phyloP scores from a whole-genome alignment of 352 stramenopile species.

The Phytopythium oedochilum region DNA sequence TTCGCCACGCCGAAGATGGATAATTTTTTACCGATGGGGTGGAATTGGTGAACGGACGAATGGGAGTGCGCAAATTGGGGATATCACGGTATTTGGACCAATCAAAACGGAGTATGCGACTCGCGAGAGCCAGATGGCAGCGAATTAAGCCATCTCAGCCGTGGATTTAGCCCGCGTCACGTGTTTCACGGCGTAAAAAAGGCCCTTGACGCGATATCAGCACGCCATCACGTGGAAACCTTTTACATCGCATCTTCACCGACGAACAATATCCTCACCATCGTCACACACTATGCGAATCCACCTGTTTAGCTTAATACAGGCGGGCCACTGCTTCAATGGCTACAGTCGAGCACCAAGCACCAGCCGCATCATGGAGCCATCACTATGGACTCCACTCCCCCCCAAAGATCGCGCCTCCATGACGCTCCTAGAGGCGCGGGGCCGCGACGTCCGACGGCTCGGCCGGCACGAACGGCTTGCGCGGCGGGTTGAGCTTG shows the following conservation, averaged over 20 bases:
- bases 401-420: no score
- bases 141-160: not conserved
- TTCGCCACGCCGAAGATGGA: not conserved
- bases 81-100: not conserved
- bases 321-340: no score
- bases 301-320: no score
- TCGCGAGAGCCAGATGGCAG: not conserved
- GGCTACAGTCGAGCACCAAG: no score
- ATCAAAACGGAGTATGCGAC: not conserved
- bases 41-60: no score
- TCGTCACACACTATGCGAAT: no score
- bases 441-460: constrained; percentile 45
- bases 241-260: no score
- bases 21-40: no score
- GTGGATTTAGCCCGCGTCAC: not conserved
- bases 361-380: no score
- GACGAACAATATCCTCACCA: no score
- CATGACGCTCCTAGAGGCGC: constrained; percentile 36
- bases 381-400: no score
- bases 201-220: no score
- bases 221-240: not conserved
- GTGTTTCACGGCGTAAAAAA: not conserved
- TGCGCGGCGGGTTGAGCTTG: constrained; percentile 76
- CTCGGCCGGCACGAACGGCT: constrained; percentile 41
- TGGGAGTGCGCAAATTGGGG: not conserved